These are phyloP conservation scores for Salix udensis DNA, from an alignment of 345 rosid species.

Conservation along the genomic window DNA sequence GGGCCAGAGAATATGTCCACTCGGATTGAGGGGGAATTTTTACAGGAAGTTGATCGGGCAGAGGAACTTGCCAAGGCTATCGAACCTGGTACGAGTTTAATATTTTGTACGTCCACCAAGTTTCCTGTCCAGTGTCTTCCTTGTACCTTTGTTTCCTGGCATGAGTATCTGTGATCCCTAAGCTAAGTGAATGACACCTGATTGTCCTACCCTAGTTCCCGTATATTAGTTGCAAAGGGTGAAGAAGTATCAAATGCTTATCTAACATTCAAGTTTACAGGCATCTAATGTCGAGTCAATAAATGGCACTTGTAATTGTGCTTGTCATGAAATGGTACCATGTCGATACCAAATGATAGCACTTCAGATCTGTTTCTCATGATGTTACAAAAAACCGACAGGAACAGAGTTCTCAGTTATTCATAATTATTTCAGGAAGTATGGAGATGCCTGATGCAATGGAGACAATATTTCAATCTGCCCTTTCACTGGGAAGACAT, in stretches of 20 bases:
- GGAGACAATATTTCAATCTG: conserved; percentile 89
- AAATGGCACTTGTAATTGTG: background rate
- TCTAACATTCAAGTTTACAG: background rate
- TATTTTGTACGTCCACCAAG: background rate
- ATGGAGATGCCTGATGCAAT: conserved; percentile 89
- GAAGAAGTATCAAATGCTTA: background rate
- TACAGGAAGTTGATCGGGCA: conserved; percentile 72
- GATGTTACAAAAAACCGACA: background rate
- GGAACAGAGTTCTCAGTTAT: background rate
- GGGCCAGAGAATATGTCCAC: conserved; percentile 49
- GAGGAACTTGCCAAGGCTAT: conserved; percentile 75
- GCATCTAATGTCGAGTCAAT: background rate
- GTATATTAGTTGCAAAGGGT: background rate
- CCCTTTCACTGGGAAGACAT: conserved; percentile 68
- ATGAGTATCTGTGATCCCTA: background rate
- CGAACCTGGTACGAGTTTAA: conserved; percentile 56
- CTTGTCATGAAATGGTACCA: background rate
- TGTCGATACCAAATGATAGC: background rate
- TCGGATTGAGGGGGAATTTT: conserved; percentile 71
- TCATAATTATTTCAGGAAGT: conserved; percentile 48
- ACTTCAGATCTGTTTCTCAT: background rate
- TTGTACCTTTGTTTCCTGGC: background rate
- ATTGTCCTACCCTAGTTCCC: background rate
- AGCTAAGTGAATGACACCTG: background rate
- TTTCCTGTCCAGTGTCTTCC: background rate